Evolutionary conservation across 2,329 filamentous ascomycete genomes (phyloP).

Genomic region (Aspergillus cejpii): DNA sequence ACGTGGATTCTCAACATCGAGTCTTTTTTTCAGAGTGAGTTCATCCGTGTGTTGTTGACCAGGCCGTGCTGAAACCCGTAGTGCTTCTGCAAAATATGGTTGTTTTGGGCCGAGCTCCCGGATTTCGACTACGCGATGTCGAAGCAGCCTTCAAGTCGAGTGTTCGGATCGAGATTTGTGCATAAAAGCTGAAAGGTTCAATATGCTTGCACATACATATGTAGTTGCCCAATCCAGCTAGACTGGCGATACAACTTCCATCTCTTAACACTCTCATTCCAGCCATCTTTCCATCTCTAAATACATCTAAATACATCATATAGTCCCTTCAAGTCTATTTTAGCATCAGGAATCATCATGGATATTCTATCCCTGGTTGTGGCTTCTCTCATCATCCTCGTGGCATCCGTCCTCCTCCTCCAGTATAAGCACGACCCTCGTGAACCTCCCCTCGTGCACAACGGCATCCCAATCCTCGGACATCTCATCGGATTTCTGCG

Average conservation of each 20-base stretch:
- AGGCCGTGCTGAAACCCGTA: too few species aligned
- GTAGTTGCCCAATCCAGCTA: too few species aligned
- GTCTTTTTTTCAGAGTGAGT: slow-evolving; percentile 2
- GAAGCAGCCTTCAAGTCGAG: neutral
- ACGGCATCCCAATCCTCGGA: slow-evolving; percentile 23
- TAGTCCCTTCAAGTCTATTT: too few species aligned
- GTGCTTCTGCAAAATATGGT: neutral
- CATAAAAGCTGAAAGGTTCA: too few species aligned
- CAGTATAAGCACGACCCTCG: slow-evolving; percentile 16
- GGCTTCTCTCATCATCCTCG: neutral
- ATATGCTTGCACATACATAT: too few species aligned
- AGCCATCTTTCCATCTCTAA: too few species aligned
- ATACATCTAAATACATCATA: too few species aligned
- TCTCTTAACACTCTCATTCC: too few species aligned
- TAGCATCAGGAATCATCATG: too few species aligned
- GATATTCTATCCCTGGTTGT: neutral
- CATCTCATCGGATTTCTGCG: slow-evolving; percentile 21
- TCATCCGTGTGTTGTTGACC: too few species aligned
- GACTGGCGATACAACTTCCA: too few species aligned
- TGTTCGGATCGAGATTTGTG: too few species aligned
- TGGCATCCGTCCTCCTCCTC: neutral
- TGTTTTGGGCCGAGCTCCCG: slow-evolving; percentile 2
- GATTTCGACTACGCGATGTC: slow-evolving; percentile 2
- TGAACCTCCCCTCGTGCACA: slow-evolving; percentile 20
- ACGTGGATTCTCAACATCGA: slow-evolving; percentile 1